Evolutionary conservation across 1,139 yeast species (phyloP), one percentile per base, ranked within the genome.

Genomic region (Hyphopichia fennica): DNA sequence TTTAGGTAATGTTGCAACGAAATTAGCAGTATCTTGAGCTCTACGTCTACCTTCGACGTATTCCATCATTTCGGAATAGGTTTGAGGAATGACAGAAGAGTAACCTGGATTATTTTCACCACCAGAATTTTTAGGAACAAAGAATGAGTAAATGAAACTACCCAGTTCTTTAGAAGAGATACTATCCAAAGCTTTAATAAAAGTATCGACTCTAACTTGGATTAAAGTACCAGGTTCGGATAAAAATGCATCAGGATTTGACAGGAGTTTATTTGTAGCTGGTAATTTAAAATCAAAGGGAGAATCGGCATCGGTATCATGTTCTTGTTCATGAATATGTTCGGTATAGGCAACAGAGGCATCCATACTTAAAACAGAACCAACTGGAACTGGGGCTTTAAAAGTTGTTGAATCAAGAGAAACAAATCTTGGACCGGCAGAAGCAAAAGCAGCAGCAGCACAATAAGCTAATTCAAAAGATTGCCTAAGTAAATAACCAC

Each of bases 351-450:
- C 88, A 11, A 90, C 87, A 9, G 84, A 73, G 0, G 97, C 93
- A 41, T 81, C 77, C 81, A 89, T 81, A 45, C 85, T 84, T 42
- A 90, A 69, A 15, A 90, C 96, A 2, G 93, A 82, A 2, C 97
- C 97, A 18, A 90, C 97, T 1, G 97, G 97, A 5, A 90, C 97
- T 1, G 97, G 97, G 20, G 90, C 87, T 54, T 87, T 83, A 72
- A 90, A 90, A 18, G 95, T 87, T 38, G 96, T 89, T 19, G 95
- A 84, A 61, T 90, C 97, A 53, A 90, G 75, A 2, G 96, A 87
- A 7, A 89, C 89, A 54, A 90, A 90, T 56, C 96, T 75, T 32
- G 97, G 96, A 40, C 85, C 82, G 11, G 91, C 82, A 48, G 82
- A 82, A 1, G 96, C 75, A 56, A 90, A 88, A 2, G 95, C 88